Evolutionary conservation across 768 basidiomycete genomes (phyloP).

Genomic region (Rhodotorula babjevae): DNA sequence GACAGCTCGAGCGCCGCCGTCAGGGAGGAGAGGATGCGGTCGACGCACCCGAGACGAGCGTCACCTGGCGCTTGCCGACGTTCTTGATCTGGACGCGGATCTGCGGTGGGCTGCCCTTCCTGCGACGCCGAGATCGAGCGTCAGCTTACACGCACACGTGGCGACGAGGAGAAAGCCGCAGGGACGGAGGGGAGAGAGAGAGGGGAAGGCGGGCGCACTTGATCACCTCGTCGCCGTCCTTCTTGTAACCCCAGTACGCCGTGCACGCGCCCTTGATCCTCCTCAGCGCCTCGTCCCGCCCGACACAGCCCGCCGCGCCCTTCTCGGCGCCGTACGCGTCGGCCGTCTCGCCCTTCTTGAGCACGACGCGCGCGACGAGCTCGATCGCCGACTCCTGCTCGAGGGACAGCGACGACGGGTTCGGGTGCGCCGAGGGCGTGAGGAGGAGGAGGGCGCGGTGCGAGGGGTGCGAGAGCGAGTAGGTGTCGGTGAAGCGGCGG

Average conservation of each 20-base stretch:
- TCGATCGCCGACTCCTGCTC: slow-evolving; percentile 5
- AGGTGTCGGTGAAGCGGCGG: not conserved
- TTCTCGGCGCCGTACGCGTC: not conserved
- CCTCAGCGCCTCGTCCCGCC: slow-evolving; percentile 20
- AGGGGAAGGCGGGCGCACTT: slow-evolving; percentile 18
- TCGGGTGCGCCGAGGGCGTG: not conserved
- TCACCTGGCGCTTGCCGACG: slow-evolving; percentile 37
- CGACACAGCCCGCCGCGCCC: slow-evolving; percentile 3
- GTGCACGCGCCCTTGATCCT: slow-evolving; percentile 13
- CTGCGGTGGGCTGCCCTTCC: slow-evolving; percentile 27
- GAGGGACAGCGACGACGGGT: not conserved
- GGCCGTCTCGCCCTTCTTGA: slow-evolving; percentile 20
- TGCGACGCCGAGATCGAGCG: not conserved
- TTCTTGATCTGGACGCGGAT: slow-evolving; percentile 32
- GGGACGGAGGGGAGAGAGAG: not conserved
- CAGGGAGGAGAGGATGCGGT: too few relatives aligned
- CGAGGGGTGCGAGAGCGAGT: slow-evolving; percentile 22
- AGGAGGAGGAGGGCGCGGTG: slow-evolving; percentile 23
- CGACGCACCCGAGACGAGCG: slow-evolving; percentile 24
- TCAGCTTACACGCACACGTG: too few relatives aligned
- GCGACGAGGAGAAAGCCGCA: too few relatives aligned
- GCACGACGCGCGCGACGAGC: slow-evolving; percentile 3
- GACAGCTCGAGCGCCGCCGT: too few relatives aligned
- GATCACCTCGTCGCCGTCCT: slow-evolving; percentile 8
- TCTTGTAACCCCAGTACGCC: slow-evolving; percentile 5